phyloP scores from a whole-genome alignment of 2,329 filamentous ascomycete species.

The Epichloe coenophiala region DNA sequence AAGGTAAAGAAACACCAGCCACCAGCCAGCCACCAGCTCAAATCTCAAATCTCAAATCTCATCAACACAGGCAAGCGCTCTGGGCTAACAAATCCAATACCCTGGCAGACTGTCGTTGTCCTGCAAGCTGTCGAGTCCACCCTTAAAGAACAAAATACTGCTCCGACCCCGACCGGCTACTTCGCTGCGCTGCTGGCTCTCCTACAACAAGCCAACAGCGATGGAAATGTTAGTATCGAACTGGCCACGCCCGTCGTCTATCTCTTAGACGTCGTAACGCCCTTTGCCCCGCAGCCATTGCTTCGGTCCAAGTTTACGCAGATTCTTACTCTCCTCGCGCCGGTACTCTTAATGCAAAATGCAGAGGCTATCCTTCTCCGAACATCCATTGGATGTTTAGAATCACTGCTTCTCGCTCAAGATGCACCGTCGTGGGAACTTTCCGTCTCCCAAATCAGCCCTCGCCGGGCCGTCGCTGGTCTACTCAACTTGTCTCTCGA shows the following conservation, averaged over 20 bases:
- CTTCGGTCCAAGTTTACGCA: slow-evolving; percentile 91
- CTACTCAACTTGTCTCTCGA: slow-evolving; percentile 77
- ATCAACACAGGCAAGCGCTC: neutral
- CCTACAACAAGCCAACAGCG: slow-evolving; percentile 60
- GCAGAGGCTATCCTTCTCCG: slow-evolving; percentile 78
- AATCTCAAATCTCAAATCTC: neutral
- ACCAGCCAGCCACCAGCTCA: neutral
- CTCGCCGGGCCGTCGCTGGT: slow-evolving; percentile 74
- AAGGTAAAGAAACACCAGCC: slow-evolving; percentile 47
- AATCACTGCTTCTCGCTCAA: slow-evolving; percentile 82
- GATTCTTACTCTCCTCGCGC: slow-evolving; percentile 76
- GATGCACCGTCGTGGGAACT: slow-evolving; percentile 81
- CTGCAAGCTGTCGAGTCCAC: slow-evolving; percentile 88
- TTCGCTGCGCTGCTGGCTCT: slow-evolving; percentile 90
- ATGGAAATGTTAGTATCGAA: slow-evolving; percentile 63
- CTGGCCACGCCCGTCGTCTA: slow-evolving; percentile 81
- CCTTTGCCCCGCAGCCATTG: slow-evolving; percentile 70
- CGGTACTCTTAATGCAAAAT: slow-evolving; percentile 64
- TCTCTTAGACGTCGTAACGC: slow-evolving; percentile 83
- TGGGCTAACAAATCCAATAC: neutral
- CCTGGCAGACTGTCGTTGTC: slow-evolving; percentile 60
- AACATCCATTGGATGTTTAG: slow-evolving; percentile 83
- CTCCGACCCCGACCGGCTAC: slow-evolving; percentile 77
- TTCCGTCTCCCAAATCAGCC: slow-evolving; percentile 68
- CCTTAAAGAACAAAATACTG: slow-evolving; percentile 73